These are phyloP conservation scores for Ogataea philodendri DNA, from an alignment of 805 yeast genomes.

Conservation along the genomic window DNA sequence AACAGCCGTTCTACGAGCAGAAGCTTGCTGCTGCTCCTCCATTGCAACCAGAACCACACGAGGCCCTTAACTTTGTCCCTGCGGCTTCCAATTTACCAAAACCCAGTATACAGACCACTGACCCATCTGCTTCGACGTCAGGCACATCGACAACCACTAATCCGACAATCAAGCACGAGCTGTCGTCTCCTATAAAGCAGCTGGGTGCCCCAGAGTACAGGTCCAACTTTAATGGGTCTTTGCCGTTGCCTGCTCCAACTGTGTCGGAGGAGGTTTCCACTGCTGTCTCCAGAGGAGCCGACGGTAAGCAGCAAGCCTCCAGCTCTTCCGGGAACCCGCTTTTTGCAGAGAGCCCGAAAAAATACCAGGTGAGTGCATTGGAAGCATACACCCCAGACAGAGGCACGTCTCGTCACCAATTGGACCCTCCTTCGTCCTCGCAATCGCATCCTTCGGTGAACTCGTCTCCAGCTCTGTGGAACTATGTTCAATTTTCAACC, in stretches of 20 bases:
- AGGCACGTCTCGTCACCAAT: slow-evolving; percentile 36
- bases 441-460: slow-evolving; percentile 44
- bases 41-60: slow-evolving; percentile 23
- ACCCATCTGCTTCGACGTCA: slow-evolving; percentile 15
- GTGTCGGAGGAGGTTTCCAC: slow-evolving; percentile 20
- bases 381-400: slow-evolving; percentile 68
- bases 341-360: slow-evolving; percentile 33
- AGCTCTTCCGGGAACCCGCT: slow-evolving; percentile 8
- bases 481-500: slow-evolving; percentile 71
- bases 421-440: slow-evolving; percentile 29
- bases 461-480: slow-evolving; percentile 92
- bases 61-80: slow-evolving; percentile 29
- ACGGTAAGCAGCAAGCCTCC: slow-evolving; percentile 7
- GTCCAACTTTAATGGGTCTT: slow-evolving; percentile 12
- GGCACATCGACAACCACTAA: slow-evolving; percentile 19
- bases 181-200: slow-evolving; percentile 24
- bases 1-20: slow-evolving; percentile 9
- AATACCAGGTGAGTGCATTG: slow-evolving; percentile 47
- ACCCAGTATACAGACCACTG: slow-evolving; percentile 10
- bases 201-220: slow-evolving; percentile 17
- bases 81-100: slow-evolving; percentile 27
- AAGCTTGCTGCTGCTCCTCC: slow-evolving; percentile 5
- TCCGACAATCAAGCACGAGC: slow-evolving; percentile 16
- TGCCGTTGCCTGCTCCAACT: slow-evolving; percentile 10
- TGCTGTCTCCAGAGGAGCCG: slow-evolving; percentile 1